Evolutionary conservation across 768 basidiomycete genomes (phyloP).

Genomic region (Boletus reticuloceps): DNA sequence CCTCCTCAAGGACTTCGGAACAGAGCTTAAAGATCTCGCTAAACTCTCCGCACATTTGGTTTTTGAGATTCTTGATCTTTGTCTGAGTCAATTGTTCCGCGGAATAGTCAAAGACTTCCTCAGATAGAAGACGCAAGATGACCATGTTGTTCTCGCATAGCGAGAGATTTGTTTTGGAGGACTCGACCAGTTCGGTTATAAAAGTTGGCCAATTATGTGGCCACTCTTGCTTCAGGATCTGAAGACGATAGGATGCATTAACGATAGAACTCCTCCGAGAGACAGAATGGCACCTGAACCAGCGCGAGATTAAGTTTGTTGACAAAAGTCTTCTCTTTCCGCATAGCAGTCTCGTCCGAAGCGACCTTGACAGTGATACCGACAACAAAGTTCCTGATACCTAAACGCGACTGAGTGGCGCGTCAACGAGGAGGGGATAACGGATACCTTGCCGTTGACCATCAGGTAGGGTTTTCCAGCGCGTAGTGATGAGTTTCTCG

Average conservation of each 20-base stretch:
- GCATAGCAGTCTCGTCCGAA: conserved; percentile 83
- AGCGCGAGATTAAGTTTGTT: conserved; percentile 97
- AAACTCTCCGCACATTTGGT: conserved; percentile 97
- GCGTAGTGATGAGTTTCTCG: conserved; percentile 89
- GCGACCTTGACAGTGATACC: conserved; percentile 90
- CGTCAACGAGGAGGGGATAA: background rate
- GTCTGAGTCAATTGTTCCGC: conserved; percentile 98
- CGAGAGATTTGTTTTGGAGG: conserved; percentile 92
- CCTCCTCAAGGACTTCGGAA: conserved; percentile 93
- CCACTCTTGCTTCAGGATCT: conserved; percentile 99
- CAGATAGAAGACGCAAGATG: conserved; percentile 93
- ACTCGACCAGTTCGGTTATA: conserved; percentile 95
- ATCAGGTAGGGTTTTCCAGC: conserved; percentile 95
- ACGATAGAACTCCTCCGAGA: background rate
- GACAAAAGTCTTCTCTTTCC: conserved; percentile 90
- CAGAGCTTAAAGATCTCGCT: conserved; percentile 98
- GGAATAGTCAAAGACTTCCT: conserved; percentile 98
- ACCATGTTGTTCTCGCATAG: conserved; percentile 99
- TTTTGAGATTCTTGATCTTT: conserved; percentile 96
- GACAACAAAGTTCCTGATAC: conserved; percentile 96
- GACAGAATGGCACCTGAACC: conserved; percentile 66
- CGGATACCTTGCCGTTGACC: conserved; percentile 83
- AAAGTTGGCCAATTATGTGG: conserved; percentile 99
- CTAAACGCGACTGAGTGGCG: conserved; percentile 35
- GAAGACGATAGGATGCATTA: conserved; percentile 8